A percentile compares a stretch with the other conserved stretches of the same genome.
Evolutionary conservation across 345 rosid species (phyloP).

Genomic region (Citrus mangshanensis): DNA sequence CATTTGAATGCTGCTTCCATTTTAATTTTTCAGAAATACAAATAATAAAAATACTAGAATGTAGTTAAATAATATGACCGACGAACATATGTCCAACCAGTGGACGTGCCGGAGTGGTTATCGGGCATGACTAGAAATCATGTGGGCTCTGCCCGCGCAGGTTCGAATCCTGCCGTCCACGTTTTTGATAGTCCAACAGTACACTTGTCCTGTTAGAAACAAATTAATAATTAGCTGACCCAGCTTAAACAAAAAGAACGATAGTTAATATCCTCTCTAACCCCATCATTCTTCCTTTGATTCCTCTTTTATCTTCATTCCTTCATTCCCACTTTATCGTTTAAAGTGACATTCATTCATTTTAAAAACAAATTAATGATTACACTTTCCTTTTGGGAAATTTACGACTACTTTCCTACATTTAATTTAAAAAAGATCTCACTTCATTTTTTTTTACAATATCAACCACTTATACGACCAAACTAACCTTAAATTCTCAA

Average conservation of each 20-base stretch:
- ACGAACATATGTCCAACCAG: fast-evolving
- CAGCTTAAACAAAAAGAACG: background rate
- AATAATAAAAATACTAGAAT: background rate
- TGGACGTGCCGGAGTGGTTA: conserved; percentile 98
- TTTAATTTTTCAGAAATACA: no score
- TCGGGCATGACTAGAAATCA: conserved; percentile 98
- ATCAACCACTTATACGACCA: no score
- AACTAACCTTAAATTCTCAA: no score
- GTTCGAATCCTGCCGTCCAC: conserved; percentile 83
- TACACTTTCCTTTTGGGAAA: background rate
- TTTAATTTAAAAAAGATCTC: no score
- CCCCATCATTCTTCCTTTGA: background rate
- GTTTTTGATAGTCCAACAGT: background rate
- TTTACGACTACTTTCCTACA: no score
- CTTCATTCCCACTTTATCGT: background rate
- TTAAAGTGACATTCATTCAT: background rate
- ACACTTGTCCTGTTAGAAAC: background rate
- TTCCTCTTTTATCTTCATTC: background rate
- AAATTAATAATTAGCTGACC: background rate
- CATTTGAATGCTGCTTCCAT: background rate
- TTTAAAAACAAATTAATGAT: background rate
- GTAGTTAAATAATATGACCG: background rate
- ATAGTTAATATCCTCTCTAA: background rate
- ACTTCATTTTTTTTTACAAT: no score
- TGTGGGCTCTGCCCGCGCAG: conserved; percentile 96